A percentile compares a stretch with the other conserved stretches of the same genome.
These are phyloP conservation scores for Pseudocercospora musae DNA, from an alignment of 2,329 filamentous ascomycete species.

Conservation along the genomic window DNA sequence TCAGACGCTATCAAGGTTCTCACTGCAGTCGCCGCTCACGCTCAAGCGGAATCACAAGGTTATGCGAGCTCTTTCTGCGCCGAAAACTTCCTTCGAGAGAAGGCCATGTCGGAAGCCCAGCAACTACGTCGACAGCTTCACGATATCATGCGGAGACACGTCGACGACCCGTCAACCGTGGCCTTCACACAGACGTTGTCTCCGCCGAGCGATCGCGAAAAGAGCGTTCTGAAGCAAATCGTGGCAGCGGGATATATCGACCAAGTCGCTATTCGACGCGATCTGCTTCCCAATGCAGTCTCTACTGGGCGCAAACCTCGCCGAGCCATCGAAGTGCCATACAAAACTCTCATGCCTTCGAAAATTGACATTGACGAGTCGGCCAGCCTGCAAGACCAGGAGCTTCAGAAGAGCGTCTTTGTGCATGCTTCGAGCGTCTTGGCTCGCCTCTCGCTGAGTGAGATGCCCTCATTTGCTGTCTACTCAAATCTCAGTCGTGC, in stretches of 20 bases:
- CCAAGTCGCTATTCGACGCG: conserved; percentile 86
- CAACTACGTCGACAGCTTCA: conserved; percentile 82
- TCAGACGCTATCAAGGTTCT: conserved; percentile 89
- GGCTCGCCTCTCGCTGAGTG: conserved; percentile 62
- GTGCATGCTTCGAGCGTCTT: conserved; percentile 84
- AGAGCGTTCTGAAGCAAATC: conserved; percentile 84
- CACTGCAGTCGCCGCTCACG: conserved; percentile 83
- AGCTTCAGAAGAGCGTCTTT: conserved; percentile 68
- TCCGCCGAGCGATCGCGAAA: conserved; percentile 60
- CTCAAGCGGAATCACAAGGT: conserved; percentile 46
- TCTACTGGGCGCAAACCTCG: conserved; percentile 61
- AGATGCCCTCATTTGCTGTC: conserved; percentile 82
- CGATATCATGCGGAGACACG: conserved; percentile 62
- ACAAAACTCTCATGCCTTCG: conserved; percentile 77
- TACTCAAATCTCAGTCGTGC: conserved; percentile 81
- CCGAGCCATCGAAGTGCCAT: conserved; percentile 88
- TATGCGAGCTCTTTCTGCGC: conserved; percentile 62
- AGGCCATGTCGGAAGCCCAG: conserved; percentile 79
- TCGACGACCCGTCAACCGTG: conserved; percentile 27
- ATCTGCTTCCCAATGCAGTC: conserved; percentile 66
- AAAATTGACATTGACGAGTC: conserved; percentile 30
- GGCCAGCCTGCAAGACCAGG: conserved; percentile 38
- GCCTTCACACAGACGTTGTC: conserved; percentile 44
- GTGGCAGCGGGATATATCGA: conserved; percentile 90
- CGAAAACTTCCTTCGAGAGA: conserved; percentile 79